phyloP scores from a whole-genome alignment of 352 stramenopile genomes.

The Phytophthora tubulina region DNA sequence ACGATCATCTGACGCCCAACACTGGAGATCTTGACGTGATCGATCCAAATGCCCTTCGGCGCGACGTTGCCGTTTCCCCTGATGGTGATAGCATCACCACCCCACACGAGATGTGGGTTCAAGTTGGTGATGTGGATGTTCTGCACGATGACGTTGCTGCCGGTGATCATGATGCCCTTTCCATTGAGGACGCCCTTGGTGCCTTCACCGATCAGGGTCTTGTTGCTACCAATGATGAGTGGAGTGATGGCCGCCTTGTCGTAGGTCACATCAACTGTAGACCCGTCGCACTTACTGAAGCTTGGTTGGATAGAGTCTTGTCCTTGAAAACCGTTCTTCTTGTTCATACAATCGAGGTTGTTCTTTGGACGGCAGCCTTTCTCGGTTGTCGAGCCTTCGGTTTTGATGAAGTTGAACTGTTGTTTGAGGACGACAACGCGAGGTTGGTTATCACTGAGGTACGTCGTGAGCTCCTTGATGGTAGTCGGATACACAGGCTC shows the following conservation, averaged over 20 bases:
- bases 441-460: conserved; percentile 41
- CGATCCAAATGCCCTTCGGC: conserved; percentile 50
- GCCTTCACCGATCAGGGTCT: conserved; percentile 53
- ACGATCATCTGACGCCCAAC: conserved; percentile 54
- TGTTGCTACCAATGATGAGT: conserved; percentile 40
- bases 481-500: conserved; percentile 49
- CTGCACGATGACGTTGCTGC: too few relatives aligned
- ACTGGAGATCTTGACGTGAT: conserved; percentile 53
- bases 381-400: conserved; percentile 56
- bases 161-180: too few relatives aligned
- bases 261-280: conserved; percentile 32
- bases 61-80: too few relatives aligned
- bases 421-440: conserved; percentile 62
- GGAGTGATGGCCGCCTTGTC: conserved; percentile 32
- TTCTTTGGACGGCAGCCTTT: conserved; percentile 47
- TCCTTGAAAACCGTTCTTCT: conserved; percentile 67
- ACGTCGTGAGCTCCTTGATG: conserved; percentile 50
- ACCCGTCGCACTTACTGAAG: conserved; percentile 47
- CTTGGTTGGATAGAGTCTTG: too few relatives aligned
- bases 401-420: conserved; percentile 52
- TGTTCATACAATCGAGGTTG: conserved; percentile 48
- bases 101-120: too few relatives aligned
- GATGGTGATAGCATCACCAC: too few relatives aligned
- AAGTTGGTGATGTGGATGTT: too few relatives aligned
- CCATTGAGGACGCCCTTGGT: too few relatives aligned